phyloP scores from a whole-genome alignment of 441 rosid species.

The Metrosideros polymorpha region DNA sequence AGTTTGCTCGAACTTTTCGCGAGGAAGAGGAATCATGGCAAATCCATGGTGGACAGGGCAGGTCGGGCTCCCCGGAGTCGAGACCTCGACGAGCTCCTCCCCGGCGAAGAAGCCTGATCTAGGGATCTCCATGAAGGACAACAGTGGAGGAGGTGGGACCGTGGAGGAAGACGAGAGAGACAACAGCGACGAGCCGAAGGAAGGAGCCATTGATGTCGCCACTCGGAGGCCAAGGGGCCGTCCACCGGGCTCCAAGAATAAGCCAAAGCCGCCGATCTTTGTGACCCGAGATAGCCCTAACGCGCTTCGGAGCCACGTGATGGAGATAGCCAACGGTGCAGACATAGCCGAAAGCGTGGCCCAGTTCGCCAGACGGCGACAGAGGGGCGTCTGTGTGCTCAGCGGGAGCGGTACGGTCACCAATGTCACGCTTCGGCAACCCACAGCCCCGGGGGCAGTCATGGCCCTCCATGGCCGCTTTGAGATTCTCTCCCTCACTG shows the following conservation, averaged over 20 bases:
- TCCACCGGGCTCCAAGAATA: slow-evolving; percentile 67
- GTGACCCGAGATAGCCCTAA: slow-evolving; percentile 67
- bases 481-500: slow-evolving; percentile 60
- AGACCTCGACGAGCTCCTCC: slow-evolving; percentile 42
- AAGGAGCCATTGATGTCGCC: slow-evolving; percentile 49
- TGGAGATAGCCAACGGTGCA: slow-evolving; percentile 55
- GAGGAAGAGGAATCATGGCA: slow-evolving; percentile 29
- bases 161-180: slow-evolving; percentile 32
- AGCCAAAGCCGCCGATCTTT: slow-evolving; percentile 65
- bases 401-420: slow-evolving; percentile 61
- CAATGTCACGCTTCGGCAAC: slow-evolving; percentile 57
- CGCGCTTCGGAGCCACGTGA: slow-evolving; percentile 54
- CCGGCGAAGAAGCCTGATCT: slow-evolving; percentile 62
- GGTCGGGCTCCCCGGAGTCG: slow-evolving; percentile 52
- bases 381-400: slow-evolving; percentile 51
- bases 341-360: slow-evolving; percentile 60
- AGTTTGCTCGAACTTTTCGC: neutral
- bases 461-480: slow-evolving; percentile 63
- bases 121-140: slow-evolving; percentile 50
- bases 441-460: slow-evolving; percentile 34
- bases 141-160: slow-evolving; percentile 19
- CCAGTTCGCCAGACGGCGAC: slow-evolving; percentile 50
- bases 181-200: slow-evolving; percentile 43
- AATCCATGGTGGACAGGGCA: slow-evolving; percentile 75
- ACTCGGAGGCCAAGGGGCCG: slow-evolving; percentile 65